Conservation (phyloP, 768 basidiomycete genomes). For the Phylloporus rhodoxanthus region DNA sequence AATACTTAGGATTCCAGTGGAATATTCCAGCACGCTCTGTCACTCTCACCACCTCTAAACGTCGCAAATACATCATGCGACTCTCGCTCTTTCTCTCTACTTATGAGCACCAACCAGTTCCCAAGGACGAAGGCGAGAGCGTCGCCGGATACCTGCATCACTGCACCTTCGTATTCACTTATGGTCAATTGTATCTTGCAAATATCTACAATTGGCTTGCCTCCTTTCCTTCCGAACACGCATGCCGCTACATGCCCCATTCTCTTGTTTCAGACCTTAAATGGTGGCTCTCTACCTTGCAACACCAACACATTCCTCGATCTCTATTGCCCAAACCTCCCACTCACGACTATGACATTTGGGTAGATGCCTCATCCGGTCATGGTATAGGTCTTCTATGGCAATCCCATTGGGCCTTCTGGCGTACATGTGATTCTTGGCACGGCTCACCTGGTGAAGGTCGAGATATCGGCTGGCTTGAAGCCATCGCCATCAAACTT, state of each 20-base stretch:
- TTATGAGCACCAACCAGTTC: too few relatives aligned
- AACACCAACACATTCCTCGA: neutral
- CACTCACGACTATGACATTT: neutral
- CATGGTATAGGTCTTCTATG: neutral
- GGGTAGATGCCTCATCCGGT: neutral
- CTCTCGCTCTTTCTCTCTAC: too few relatives aligned
- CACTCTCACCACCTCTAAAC: too few relatives aligned
- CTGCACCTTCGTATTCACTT: too few relatives aligned
- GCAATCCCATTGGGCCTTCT: neutral
- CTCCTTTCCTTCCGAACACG: too few relatives aligned
- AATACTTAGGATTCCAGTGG: too few relatives aligned
- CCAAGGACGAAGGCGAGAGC: too few relatives aligned
- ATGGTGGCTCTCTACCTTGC: neutral
- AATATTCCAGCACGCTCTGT: too few relatives aligned
- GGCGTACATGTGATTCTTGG: neutral
- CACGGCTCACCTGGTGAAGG: neutral
- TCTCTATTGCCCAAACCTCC: neutral
- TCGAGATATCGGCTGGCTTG: neutral
- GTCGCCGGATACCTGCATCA: too few relatives aligned
- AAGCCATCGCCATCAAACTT: neutral
- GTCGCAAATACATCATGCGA: too few relatives aligned
- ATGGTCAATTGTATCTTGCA: too few relatives aligned
- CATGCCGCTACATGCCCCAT: neutral
- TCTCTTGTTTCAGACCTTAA: neutral
- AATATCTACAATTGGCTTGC: too few relatives aligned